These are phyloP conservation scores for Sarcodon aspratus DNA, from an alignment of 768 basidiomycete genomes.

Conservation along the genomic window DNA sequence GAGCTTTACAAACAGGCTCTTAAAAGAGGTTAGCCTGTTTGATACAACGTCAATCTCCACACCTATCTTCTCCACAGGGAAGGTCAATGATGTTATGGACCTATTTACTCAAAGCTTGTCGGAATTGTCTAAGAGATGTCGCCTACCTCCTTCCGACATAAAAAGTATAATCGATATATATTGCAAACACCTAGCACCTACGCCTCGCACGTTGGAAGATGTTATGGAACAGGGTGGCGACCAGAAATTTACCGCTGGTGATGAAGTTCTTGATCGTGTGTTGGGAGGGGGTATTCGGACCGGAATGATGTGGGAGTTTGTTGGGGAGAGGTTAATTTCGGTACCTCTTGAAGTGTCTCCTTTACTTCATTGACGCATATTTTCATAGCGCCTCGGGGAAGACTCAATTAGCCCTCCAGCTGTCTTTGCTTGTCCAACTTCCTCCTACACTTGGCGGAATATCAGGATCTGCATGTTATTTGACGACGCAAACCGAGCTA, in stretches of 20 bases:
- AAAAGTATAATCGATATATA: conserved; percentile 38
- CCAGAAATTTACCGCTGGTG: conserved; percentile 63
- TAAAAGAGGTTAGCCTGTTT: not conserved
- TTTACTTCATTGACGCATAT: not conserved
- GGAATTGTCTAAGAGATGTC: conserved; percentile 48
- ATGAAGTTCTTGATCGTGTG: conserved; percentile 49
- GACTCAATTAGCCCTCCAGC: conserved; percentile 82
- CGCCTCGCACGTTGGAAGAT: conserved; percentile 29
- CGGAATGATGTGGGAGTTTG: conserved; percentile 80
- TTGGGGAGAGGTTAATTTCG: conserved; percentile 68
- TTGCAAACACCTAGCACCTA: conserved; percentile 29
- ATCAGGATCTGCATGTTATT: conserved; percentile 60
- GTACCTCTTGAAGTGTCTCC: not conserved
- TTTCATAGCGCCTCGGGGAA: conserved; percentile 79
- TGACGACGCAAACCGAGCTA: conserved; percentile 62
- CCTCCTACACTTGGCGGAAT: conserved; percentile 45
- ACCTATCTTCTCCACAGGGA: conserved; percentile 24
- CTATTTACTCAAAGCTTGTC: conserved; percentile 35
- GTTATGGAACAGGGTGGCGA: conserved; percentile 21
- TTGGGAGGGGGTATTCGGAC: conserved; percentile 74
- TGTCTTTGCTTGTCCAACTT: conserved; percentile 70
- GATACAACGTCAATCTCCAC: not conserved
- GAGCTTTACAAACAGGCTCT: not conserved
- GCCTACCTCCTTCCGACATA: conserved; percentile 35
- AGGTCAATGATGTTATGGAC: conserved; percentile 34